Evolutionary conservation across 371 early-diverging fungal species (phyloP).

Genomic region (Mucor circinelloides): DNA sequence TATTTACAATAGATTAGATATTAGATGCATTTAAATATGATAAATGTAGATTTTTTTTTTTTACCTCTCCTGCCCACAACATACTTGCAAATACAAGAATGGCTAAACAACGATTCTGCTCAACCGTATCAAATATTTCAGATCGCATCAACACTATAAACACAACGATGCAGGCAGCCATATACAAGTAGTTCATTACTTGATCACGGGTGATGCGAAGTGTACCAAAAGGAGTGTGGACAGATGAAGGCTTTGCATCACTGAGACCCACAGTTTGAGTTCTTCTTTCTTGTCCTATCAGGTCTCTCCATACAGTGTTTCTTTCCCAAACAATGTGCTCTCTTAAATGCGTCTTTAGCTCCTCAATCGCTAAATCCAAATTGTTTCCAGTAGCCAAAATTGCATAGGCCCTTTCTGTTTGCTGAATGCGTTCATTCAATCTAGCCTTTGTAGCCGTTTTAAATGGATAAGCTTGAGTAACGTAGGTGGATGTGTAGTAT

Average conservation of each 20-base stretch:
- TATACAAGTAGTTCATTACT: conserved; percentile 36
- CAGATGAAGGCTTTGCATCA: conserved; percentile 37
- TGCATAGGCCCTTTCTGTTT: conserved; percentile 62
- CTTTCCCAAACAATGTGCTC: conserved; percentile 95
- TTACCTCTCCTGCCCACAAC: conserved; percentile 94
- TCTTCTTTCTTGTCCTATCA: conserved; percentile 91
- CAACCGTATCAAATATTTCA: conserved; percentile 60
- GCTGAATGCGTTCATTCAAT: conserved; percentile 65
- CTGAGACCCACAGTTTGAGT: conserved; percentile 68
- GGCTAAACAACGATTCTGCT: conserved; percentile 85
- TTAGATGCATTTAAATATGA: background rate
- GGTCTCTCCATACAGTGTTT: conserved; percentile 97
- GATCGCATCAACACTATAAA: conserved; percentile 58
- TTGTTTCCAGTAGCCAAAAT: conserved; percentile 53
- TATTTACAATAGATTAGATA: background rate
- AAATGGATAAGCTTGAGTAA: conserved; percentile 70
- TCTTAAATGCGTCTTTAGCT: conserved; percentile 80
- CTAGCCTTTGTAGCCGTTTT: conserved; percentile 53
- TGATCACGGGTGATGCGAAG: conserved; percentile 44
- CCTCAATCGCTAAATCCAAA: conserved; percentile 65
- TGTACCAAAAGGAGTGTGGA: conserved; percentile 52
- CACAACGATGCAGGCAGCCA: conserved; percentile 52
- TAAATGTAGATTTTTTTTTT: background rate
- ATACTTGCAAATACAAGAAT: conserved; percentile 85
- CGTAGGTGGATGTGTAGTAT: conserved; percentile 48